phyloP scores from a whole-genome alignment of 2,329 filamentous ascomycete species.

The Ophiocordyceps robertsii region DNA sequence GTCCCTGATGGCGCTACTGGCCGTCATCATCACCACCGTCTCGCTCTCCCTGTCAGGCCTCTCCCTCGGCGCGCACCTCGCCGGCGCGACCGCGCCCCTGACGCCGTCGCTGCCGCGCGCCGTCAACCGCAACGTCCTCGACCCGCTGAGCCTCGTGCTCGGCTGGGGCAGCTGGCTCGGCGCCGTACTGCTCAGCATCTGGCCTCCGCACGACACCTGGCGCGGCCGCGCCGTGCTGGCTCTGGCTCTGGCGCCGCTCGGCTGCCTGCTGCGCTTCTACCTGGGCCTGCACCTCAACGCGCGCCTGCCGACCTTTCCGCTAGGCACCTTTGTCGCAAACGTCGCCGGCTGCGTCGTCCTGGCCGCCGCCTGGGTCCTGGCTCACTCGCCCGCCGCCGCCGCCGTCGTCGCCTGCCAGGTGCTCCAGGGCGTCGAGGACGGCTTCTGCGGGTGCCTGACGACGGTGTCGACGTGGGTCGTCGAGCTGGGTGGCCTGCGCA shows the following conservation, averaged over 20 bases:
- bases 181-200: conserved; percentile 56
- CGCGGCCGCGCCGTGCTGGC: conserved; percentile 64
- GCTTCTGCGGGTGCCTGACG: conserved; percentile 53
- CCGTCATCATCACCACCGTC: conserved; percentile 60
- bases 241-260: conserved; percentile 69
- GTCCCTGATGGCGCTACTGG: conserved; percentile 69
- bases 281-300: conserved; percentile 58
- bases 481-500: conserved; percentile 40
- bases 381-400: conserved; percentile 44
- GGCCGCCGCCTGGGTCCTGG: conserved; percentile 66
- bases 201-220: conserved; percentile 63
- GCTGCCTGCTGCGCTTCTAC: conserved; percentile 66
- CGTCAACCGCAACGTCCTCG: conserved; percentile 45
- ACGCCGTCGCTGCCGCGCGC: conserved; percentile 47
- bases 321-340: conserved; percentile 80
- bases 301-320: conserved; percentile 52
- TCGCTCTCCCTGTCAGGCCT: conserved; percentile 58
- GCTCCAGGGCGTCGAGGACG: conserved; percentile 51
- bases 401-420: conserved; percentile 53
- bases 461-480: conserved; percentile 56
- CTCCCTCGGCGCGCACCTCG: conserved; percentile 61
- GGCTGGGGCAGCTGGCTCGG: conserved; percentile 68
- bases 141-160: conserved; percentile 49
- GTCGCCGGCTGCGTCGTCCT: conserved; percentile 62
- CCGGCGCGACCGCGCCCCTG: conserved; percentile 42